Evolutionary conservation across 805 yeast genomes (phyloP).

Genomic region (Kuraishia ogatae): DNA sequence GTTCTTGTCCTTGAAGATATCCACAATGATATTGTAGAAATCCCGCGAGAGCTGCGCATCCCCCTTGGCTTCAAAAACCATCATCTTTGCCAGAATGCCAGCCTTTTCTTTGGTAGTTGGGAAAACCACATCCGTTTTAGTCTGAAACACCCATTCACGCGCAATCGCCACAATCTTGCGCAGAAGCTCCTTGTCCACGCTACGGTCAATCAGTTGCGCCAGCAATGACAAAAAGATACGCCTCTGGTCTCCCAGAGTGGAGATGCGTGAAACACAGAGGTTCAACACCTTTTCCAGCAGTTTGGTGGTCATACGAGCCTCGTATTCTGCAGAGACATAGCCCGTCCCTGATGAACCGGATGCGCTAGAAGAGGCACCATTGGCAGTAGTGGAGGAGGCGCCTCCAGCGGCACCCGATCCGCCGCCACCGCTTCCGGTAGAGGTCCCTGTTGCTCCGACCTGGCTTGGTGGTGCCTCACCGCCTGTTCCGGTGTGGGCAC

Average conservation of each 20-base stretch:
- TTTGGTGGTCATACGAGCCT: constrained; percentile 72
- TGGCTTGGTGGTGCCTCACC: background rate
- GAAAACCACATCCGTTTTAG: constrained; percentile 56
- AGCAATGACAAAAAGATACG: constrained; percentile 77
- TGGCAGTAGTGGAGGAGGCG: too few relatives aligned
- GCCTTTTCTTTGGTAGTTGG: constrained; percentile 97
- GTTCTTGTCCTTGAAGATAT: constrained; percentile 73
- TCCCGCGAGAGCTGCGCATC: constrained; percentile 70
- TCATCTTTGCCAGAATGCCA: constrained; percentile 86
- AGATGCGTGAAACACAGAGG: constrained; percentile 71
- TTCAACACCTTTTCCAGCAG: constrained; percentile 69
- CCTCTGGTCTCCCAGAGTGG: constrained; percentile 88
- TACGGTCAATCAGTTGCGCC: constrained; percentile 85
- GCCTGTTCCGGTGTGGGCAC: constrained; percentile 6
- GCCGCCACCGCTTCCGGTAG: background rate
- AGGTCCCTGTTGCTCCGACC: background rate
- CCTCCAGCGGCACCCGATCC: too few relatives aligned
- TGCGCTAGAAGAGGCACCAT: background rate
- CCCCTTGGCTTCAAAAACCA: constrained; percentile 83
- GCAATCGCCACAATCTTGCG: constrained; percentile 71
- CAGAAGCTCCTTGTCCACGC: constrained; percentile 68
- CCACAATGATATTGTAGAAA: constrained; percentile 80
- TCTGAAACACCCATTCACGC: constrained; percentile 80
- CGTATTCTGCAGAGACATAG: constrained; percentile 39
- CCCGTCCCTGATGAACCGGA: constrained; percentile 11